phyloP scores from a whole-genome alignment of 768 basidiomycete species.

The Lactifluus echinatus region DNA sequence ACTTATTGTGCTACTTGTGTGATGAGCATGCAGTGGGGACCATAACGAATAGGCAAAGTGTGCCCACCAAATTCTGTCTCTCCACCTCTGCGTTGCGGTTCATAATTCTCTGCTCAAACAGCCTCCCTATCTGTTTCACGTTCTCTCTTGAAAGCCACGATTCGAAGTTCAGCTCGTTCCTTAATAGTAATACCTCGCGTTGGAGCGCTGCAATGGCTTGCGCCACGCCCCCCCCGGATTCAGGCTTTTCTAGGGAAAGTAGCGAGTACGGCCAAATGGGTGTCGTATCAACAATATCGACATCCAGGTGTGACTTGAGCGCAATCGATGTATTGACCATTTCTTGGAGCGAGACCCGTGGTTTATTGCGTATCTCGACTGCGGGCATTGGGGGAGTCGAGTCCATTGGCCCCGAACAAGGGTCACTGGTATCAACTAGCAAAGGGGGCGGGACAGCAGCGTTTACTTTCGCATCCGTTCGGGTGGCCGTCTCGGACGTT shows the following conservation, averaged over 20 bases:
- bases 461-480: not conserved
- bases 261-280: slow-evolving; percentile 45
- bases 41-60: slow-evolving; percentile 7
- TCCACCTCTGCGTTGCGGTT: slow-evolving; percentile 73
- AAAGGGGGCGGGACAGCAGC: not conserved
- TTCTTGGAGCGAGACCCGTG: slow-evolving; percentile 54
- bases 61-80: slow-evolving; percentile 65
- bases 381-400: slow-evolving; percentile 14
- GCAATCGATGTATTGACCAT: slow-evolving; percentile 68
- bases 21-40: slow-evolving; percentile 1
- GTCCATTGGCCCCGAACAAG: not conserved
- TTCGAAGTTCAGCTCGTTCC: slow-evolving; percentile 81
- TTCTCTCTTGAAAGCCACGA: slow-evolving; percentile 77
- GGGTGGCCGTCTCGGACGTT: not conserved
- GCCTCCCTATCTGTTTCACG: slow-evolving; percentile 69
- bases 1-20: slow-evolving; percentile 59
- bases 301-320: slow-evolving; percentile 59
- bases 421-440: slow-evolving; percentile 6
- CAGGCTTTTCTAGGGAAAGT: slow-evolving; percentile 27
- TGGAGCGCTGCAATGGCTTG: slow-evolving; percentile 65
- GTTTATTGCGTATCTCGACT: slow-evolving; percentile 11
- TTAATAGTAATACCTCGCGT: slow-evolving; percentile 61
- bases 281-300: slow-evolving; percentile 47
- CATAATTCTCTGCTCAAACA: slow-evolving; percentile 66
- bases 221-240: slow-evolving; percentile 41